A percentile compares a stretch with the other conserved stretches of the same genome.
Evolutionary conservation across 495 filamentous ascomycete species (phyloP).

Genomic region (Entonaema liquescens): DNA sequence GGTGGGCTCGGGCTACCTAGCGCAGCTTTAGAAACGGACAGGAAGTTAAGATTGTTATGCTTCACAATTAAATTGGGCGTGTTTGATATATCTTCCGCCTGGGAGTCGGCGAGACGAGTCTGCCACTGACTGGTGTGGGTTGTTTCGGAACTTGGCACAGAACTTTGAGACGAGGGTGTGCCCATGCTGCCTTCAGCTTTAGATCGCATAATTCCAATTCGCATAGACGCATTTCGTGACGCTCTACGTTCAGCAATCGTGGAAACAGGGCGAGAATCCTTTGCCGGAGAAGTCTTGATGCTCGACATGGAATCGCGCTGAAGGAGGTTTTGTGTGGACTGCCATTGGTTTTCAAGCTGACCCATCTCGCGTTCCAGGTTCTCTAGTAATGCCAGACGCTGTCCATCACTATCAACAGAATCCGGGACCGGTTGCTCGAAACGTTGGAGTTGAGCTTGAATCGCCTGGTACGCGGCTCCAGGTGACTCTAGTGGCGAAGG

Average conservation of each 20-base stretch:
- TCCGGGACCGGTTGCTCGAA: conserved; percentile 49
- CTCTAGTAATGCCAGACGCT: conserved; percentile 55
- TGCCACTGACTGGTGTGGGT: conserved; percentile 47
- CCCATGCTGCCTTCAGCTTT: conserved; percentile 36
- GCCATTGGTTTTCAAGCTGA: conserved; percentile 59
- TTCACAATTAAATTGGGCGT: conserved; percentile 50
- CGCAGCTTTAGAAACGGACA: conserved; percentile 51
- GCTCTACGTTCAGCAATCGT: conserved; percentile 47
- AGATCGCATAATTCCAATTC: conserved; percentile 34
- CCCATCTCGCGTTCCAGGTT: conserved; percentile 65
- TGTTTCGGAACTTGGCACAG: conserved; percentile 41
- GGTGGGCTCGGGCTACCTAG: conserved; percentile 62
- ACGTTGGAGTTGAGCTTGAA: conserved; percentile 60
- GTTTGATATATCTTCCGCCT: conserved; percentile 51
- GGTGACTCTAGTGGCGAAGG: conserved; percentile 61
- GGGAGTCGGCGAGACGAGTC: neutral
- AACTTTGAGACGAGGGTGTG: conserved; percentile 39
- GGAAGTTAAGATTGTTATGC: conserved; percentile 49
- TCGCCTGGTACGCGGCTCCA: conserved; percentile 55
- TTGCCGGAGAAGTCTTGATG: conserved; percentile 47
- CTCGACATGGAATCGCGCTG: conserved; percentile 59
- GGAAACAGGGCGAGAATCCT: conserved; percentile 44
- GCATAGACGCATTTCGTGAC: conserved; percentile 45
- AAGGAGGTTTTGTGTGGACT: conserved; percentile 57
- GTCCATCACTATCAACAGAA: conserved; percentile 45